A percentile compares a stretch with the other conserved stretches of the same genome.
Conservation (phyloP, 768 basidiomycete genomes). For the Suillus plorans region DNA sequence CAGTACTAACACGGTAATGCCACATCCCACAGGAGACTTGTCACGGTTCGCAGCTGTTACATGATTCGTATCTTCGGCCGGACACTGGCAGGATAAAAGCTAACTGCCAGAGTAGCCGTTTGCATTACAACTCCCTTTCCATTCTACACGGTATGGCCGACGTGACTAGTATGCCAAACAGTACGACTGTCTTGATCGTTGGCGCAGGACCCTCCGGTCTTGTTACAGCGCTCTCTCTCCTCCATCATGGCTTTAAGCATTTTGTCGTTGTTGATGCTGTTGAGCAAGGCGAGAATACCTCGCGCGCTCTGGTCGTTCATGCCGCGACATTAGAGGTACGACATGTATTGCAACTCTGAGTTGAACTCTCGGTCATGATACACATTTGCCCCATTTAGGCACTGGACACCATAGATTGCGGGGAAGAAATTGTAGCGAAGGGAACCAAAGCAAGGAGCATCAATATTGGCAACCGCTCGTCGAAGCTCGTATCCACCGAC, state of each 20-base stretch:
- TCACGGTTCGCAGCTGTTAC: not conserved
- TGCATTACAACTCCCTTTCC: not conserved
- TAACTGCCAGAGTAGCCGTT: no score
- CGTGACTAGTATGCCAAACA: not conserved
- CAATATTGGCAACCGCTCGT: conserved; percentile 30
- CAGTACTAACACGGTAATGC: no score
- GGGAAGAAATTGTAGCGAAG: conserved; percentile 35
- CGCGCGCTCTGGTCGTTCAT: conserved; percentile 48
- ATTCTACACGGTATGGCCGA: not conserved
- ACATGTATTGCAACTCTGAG: not conserved
- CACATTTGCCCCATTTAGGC: conserved; percentile 33
- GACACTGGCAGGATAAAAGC: not conserved
- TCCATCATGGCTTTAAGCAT: conserved; percentile 39
- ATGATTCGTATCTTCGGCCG: not conserved
- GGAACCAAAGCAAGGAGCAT: conserved; percentile 34
- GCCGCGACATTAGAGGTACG: conserved; percentile 53
- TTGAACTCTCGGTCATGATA: conserved; percentile 25
- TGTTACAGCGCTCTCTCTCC: conserved; percentile 42
- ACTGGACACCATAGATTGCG: conserved; percentile 44
- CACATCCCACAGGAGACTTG: not conserved
- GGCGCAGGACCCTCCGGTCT: conserved; percentile 49
- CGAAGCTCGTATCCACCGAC: conserved; percentile 27
- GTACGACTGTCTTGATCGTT: conserved; percentile 42
- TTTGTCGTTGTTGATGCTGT: conserved; percentile 44
- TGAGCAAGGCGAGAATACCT: conserved; percentile 32